These are phyloP conservation scores for Ottelia alismoides DNA, from an alignment of 106 monocot species.

Conservation along the genomic window DNA sequence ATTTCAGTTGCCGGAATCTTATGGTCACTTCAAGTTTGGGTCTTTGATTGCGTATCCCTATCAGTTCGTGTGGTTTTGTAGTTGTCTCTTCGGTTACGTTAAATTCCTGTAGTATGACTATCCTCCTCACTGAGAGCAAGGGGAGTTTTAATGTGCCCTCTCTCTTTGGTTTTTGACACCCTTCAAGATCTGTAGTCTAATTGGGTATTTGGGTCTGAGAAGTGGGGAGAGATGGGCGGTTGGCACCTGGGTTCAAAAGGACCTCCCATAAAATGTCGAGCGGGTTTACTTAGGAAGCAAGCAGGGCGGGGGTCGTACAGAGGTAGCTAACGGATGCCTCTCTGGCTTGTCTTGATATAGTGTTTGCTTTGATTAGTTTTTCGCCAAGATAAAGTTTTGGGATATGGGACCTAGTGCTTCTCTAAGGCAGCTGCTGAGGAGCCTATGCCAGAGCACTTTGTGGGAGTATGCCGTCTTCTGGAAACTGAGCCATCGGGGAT, in stretches of 20 bases:
- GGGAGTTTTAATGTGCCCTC: neutral
- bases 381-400: neutral
- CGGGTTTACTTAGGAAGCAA: slow-evolving; percentile 53
- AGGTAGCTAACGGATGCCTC: slow-evolving; percentile 27
- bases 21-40: too few species aligned
- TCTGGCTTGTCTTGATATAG: neutral
- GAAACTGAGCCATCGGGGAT: slow-evolving; percentile 25
- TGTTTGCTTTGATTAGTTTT: neutral
- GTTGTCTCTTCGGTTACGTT: too few species aligned
- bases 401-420: slow-evolving; percentile 26
- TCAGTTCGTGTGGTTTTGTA: too few species aligned
- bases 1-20: too few species aligned
- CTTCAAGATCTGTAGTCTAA: neutral
- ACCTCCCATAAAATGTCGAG: slow-evolving; percentile 44
- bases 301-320: slow-evolving; percentile 70
- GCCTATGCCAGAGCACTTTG: slow-evolving; percentile 28
- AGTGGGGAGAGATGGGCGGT: slow-evolving; percentile 29
- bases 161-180: neutral
- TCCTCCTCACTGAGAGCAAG: too few species aligned
- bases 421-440: slow-evolving; percentile 30
- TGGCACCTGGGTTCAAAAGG: slow-evolving; percentile 32
- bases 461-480: slow-evolving; percentile 78
- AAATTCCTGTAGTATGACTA: too few species aligned
- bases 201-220: neutral
- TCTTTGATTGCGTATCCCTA: too few species aligned